These are phyloP conservation scores for Pleurozium schreberi DNA, from an alignment of 225 moss, liverwort and hornwort genomes.

Conservation along the genomic window DNA sequence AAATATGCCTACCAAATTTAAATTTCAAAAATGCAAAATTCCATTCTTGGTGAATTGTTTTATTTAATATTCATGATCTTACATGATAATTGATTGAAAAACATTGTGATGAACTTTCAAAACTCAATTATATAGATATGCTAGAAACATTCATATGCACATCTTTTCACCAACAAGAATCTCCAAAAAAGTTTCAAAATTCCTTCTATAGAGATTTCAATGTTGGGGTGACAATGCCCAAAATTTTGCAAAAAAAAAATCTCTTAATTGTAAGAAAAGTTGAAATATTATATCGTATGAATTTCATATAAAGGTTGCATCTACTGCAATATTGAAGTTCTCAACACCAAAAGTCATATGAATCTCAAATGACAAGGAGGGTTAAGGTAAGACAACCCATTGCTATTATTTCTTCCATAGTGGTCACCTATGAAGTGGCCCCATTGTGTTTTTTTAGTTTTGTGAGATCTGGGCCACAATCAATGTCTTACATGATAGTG, in stretches of 20 bases:
- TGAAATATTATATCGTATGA: background rate
- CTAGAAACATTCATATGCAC: background rate
- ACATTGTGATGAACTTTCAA: background rate
- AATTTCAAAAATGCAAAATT: background rate
- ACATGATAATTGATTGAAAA: background rate
- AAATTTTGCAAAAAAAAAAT: background rate
- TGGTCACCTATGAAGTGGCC: no score
- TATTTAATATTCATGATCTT: background rate
- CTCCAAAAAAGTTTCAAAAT: background rate
- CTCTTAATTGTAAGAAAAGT: background rate
- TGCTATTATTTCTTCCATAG: no score
- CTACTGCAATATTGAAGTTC: background rate
- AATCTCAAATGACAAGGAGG: background rate
- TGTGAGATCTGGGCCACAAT: no score
- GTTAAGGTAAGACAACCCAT: no score
- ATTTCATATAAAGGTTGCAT: background rate
- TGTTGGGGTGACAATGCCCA: background rate
- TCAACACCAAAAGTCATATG: background rate
- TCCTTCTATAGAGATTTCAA: background rate
- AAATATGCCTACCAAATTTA: background rate
- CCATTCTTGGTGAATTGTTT: background rate
- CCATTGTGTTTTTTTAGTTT: no score
- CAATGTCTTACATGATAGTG: no score
- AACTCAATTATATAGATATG: background rate
- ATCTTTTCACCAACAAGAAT: background rate